These are phyloP conservation scores for Termitomyces sp. DNA, from an alignment of 768 basidiomycete species.

Conservation along the genomic window DNA sequence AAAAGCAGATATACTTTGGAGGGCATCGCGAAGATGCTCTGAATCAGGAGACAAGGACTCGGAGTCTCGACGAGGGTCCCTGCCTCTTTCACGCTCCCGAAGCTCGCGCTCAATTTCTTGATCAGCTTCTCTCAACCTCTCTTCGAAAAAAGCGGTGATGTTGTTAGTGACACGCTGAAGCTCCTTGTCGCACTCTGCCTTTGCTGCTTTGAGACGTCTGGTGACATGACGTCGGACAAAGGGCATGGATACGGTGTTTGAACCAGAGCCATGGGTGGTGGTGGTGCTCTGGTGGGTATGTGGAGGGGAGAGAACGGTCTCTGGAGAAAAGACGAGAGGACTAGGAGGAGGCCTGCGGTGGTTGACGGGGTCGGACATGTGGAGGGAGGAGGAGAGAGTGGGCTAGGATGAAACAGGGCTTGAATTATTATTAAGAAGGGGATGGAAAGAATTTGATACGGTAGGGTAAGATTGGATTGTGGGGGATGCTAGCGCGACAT, in stretches of 20 bases:
- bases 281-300: conserved; percentile 37
- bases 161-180: conserved; percentile 90
- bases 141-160: conserved; percentile 94
- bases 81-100: conserved; percentile 46
- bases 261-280: conserved; percentile 43
- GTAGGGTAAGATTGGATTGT: not conserved
- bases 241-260: conserved; percentile 86
- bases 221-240: conserved; percentile 93
- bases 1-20: conserved; percentile 51
- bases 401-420: no score
- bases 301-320: conserved; percentile 53
- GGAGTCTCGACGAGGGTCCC: conserved; percentile 51
- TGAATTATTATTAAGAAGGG: conserved; percentile 12
- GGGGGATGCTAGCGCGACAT: conserved; percentile 25
- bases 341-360: conserved; percentile 67
- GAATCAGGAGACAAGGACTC: conserved; percentile 56
- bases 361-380: conserved; percentile 50
- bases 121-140: conserved; percentile 77
- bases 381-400: conserved; percentile 16
- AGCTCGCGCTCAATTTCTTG: conserved; percentile 65
- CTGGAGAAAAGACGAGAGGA: conserved; percentile 76
- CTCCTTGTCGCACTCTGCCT: conserved; percentile 96
- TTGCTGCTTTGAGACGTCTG: conserved; percentile 88
- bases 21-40: conserved; percentile 59
- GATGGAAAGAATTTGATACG: conserved; percentile 14